These are phyloP conservation scores for Fusarium metavorans DNA, from an alignment of 2,329 filamentous ascomycete species.

Conservation along the genomic window DNA sequence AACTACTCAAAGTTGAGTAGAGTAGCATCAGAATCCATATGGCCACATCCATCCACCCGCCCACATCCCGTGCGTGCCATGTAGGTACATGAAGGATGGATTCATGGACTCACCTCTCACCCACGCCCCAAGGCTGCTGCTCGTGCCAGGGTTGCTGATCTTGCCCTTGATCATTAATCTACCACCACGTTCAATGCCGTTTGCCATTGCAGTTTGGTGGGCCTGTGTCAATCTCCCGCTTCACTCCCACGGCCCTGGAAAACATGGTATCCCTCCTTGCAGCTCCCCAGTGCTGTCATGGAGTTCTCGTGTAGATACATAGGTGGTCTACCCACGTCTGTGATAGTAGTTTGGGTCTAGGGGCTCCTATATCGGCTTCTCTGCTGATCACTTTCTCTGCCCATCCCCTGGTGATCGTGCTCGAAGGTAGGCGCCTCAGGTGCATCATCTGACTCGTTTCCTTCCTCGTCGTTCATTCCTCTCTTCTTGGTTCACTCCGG, in stretches of 20 bases:
- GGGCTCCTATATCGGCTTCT: constrained; percentile 29
- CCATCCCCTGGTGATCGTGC: neutral
- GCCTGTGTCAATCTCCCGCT: constrained; percentile 6
- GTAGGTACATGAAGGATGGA: neutral
- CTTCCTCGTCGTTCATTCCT: neutral
- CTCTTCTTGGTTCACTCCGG: neutral
- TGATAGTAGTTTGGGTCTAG: constrained; percentile 1
- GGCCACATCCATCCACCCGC: neutral
- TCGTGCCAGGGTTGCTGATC: neutral
- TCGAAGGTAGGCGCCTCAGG: neutral
- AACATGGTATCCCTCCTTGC: neutral
- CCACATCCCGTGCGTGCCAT: neutral
- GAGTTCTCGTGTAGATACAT: constrained; percentile 2
- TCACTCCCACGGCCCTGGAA: neutral
- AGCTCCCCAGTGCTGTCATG: neutral
- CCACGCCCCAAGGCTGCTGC: neutral
- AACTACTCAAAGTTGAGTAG: neutral
- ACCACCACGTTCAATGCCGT: neutral
- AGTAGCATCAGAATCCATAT: neutral
- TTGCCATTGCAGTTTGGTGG: constrained; percentile 7
- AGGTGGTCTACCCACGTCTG: neutral
- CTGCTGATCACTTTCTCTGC: neutral
- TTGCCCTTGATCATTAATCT: neutral
- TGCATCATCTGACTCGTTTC: neutral
- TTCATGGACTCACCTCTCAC: neutral